These are phyloP conservation scores for Paxillus ammoniavirescens DNA, from an alignment of 768 basidiomycete genomes.

Conservation along the genomic window DNA sequence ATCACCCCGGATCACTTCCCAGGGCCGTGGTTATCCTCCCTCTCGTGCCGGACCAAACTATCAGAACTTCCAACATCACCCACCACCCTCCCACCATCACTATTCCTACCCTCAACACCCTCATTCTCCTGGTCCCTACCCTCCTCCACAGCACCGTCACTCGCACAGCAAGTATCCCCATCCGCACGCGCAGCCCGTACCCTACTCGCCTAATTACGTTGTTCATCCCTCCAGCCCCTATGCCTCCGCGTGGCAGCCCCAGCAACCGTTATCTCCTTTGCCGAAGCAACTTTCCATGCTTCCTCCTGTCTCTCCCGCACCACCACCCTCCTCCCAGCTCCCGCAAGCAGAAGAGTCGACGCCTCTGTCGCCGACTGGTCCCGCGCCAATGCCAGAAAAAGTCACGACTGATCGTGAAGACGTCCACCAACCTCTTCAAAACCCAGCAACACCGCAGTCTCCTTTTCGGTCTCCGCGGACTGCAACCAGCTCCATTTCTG, in stretches of 20 bases:
- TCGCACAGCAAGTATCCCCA: constrained; percentile 33
- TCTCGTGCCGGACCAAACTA: constrained; percentile 39
- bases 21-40: constrained; percentile 35
- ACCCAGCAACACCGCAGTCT: constrained; percentile 21
- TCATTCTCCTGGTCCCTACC: constrained; percentile 27
- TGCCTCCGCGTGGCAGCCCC: constrained; percentile 44
- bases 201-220: constrained; percentile 30
- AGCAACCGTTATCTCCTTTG: constrained; percentile 52
- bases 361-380: neutral
- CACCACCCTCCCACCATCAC: constrained; percentile 31
- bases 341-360: neutral
- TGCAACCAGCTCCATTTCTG: neutral
- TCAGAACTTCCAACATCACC: constrained; percentile 35
- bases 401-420: neutral
- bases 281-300: constrained; percentile 65
- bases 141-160: constrained; percentile 23
- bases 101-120: constrained; percentile 32
- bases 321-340: constrained; percentile 2
- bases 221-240: constrained; percentile 29
- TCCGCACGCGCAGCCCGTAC: constrained; percentile 36
- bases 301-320: constrained; percentile 20
- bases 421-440: neutral
- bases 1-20: constrained; percentile 35
- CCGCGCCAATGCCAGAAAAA: constrained; percentile 3
- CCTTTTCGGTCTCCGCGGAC: constrained; percentile 12